These are phyloP conservation scores for Paramecium bursaria DNA, from an alignment of 73 alveolate genomes.

Conservation along the genomic window DNA sequence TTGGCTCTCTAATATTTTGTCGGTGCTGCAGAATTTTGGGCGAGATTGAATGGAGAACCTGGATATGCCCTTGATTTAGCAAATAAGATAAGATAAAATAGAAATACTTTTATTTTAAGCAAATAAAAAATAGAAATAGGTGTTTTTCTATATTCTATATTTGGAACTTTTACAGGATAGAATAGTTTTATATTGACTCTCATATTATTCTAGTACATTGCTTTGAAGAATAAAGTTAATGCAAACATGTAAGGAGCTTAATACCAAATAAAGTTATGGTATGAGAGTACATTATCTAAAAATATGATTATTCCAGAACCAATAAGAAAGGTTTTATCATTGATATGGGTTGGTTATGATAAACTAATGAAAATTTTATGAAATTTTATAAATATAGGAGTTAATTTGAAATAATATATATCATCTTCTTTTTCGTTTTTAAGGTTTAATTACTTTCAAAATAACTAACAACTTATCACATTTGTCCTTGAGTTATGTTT, in stretches of 20 bases:
- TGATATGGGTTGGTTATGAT: constrained; percentile 49
- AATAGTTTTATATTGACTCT: neutral
- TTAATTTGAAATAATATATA: too few relatives aligned
- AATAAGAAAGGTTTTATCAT: neutral
- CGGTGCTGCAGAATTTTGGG: constrained; percentile 60
- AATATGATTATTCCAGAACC: constrained; percentile 25
- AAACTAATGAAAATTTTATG: constrained; percentile 8
- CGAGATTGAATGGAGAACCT: neutral
- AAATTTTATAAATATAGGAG: too few relatives aligned
- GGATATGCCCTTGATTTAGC: constrained; percentile 5
- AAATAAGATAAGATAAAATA: neutral
- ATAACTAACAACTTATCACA: too few relatives aligned
- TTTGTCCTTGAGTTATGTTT: too few relatives aligned
- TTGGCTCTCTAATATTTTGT: constrained; percentile 15
- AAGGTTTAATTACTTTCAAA: too few relatives aligned
- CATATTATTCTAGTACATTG: neutral
- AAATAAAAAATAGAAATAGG: constrained; percentile 32
- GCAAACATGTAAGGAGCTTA: constrained; percentile 34
- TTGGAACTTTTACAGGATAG: constrained; percentile 5
- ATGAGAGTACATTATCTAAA: constrained; percentile 31
- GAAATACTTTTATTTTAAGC: constrained; percentile 1
- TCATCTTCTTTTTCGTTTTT: too few relatives aligned
- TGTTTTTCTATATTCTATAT: constrained; percentile 12
- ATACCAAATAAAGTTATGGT: constrained; percentile 21
- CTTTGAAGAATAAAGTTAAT: constrained; percentile 12